Evolutionary conservation across 352 stramenopile genomes (phyloP).

Genomic region (Phytophthora pistaciae): DNA sequence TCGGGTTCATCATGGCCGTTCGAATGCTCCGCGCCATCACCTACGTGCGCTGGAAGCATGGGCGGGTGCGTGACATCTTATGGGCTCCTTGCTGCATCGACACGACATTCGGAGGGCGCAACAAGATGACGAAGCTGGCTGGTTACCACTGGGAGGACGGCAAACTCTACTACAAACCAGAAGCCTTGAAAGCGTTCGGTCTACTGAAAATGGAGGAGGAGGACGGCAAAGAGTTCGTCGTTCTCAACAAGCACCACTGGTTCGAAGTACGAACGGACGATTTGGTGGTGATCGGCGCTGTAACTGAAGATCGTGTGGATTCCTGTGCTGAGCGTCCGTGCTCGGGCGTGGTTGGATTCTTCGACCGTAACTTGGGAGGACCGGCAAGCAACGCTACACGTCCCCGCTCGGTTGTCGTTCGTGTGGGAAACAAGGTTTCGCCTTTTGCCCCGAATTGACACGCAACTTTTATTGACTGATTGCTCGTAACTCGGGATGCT

Average conservation of each 20-base stretch:
- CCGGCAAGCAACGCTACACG: no score
- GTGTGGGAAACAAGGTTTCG: no score
- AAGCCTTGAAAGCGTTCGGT: slow-evolving; percentile 18
- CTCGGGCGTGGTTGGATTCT: no score
- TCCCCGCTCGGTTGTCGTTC: no score
- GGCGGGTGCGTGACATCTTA: background rate
- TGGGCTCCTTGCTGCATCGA: background rate
- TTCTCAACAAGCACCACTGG: slow-evolving; percentile 15
- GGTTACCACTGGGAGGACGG: slow-evolving; percentile 12
- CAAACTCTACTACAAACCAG: slow-evolving; percentile 17
- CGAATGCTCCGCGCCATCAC: slow-evolving; percentile 1
- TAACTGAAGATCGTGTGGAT: no score
- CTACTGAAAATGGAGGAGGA: slow-evolving; percentile 19
- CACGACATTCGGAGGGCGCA: background rate
- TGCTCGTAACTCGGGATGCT: no score
- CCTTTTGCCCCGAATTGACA: no score
- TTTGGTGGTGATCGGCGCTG: slow-evolving; percentile 10
- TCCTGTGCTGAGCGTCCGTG: no score
- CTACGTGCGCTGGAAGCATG: background rate
- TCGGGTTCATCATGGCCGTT: background rate
- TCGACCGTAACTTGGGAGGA: no score
- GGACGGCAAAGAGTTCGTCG: slow-evolving; percentile 14
- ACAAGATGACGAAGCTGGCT: slow-evolving; percentile 17
- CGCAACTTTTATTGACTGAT: no score
- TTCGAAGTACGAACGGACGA: background rate